Evolutionary conservation across 805 yeast species (phyloP).

Genomic region (Spathaspora sp.): DNA sequence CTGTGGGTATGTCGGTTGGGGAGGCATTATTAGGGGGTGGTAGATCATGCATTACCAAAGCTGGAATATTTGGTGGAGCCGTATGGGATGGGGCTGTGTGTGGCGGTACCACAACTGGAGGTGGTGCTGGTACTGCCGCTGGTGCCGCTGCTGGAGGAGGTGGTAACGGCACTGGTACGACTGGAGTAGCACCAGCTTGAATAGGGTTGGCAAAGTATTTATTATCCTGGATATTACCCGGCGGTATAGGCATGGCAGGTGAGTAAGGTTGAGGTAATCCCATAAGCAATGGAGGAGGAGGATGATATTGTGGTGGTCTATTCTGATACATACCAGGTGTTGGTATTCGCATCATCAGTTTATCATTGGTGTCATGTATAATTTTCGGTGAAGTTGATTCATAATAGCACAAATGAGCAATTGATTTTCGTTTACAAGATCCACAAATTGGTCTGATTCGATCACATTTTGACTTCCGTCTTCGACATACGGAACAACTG

Average conservation of each 20-base stretch:
- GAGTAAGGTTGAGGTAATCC: not conserved
- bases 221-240: too few relatives aligned
- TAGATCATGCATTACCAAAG: too few relatives aligned
- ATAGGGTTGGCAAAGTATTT: too few relatives aligned
- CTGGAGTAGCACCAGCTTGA: too few relatives aligned
- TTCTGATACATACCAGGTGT: not conserved
- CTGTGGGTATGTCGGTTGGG: not conserved
- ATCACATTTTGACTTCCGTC: conserved; percentile 41
- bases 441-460: conserved; percentile 42
- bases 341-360: not conserved
- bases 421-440: conserved; percentile 37
- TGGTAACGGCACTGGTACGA: too few relatives aligned
- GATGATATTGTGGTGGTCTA: not conserved
- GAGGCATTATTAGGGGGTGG: not conserved
- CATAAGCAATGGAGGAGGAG: too few relatives aligned
- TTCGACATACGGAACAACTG: conserved; percentile 42
- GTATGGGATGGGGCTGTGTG: too few relatives aligned
- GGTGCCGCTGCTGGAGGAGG: too few relatives aligned
- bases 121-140: too few relatives aligned
- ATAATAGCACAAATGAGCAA: conserved; percentile 40
- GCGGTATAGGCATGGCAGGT: not conserved
- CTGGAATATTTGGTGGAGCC: too few relatives aligned
- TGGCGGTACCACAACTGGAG: too few relatives aligned
- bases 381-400: conserved; percentile 12
- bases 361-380: not conserved